Base-by-base conservation (phyloP, 2,329 filamentous ascomycete genomes). In the Trichoderma endophyticum region DNA sequence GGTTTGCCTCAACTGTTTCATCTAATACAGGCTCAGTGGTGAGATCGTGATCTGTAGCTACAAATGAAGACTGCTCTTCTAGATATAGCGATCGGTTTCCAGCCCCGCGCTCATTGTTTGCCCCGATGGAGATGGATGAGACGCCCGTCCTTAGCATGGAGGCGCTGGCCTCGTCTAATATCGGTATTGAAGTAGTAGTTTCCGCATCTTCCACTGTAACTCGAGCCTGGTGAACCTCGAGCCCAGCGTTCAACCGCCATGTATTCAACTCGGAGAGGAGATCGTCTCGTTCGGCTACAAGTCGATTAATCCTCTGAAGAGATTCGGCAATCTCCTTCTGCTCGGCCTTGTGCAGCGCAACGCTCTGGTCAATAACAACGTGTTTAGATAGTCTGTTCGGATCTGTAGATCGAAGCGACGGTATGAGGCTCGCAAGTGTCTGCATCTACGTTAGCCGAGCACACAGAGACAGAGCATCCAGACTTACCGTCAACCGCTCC, bases 311-410 rank as follows among this genome's bases (percentile, higher is more conserved):
- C 26, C 72, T 63, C 1, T 71, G 39, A 2, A 79, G 64, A 1
- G 76, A 72, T 11, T 75, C 75, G 3, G 73, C 39, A 5, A 75
- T 75, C 3, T 69, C 70, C 1, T 30, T 64, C 14, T 79, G 78
- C 51, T 79, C 75, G 11, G 75, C 64, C 39, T 74, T 74, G 71
- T 79, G 77, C 18, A 78, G 77, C 4, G 78, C 65, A 68, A 82
- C 82, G 69, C 79, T 79, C 72, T 82, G 79, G 26, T 81, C 78
- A 15, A 83, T 73, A 18, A 83, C 81, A 21, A 82, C 77, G 54
- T 83, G 81, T 68, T 83, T 83, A 2, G 81, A 83, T 1, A 83
- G 78, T 15, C 81, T 79, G 43, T 77, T 78, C 21, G 80, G 77
- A 24, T 83, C 81, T 1, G 76, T 79, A 14, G 77, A 77, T 26